phyloP scores from a whole-genome alignment of 371 early-diverging fungal species.

The Apophysomyces ossiformis region DNA sequence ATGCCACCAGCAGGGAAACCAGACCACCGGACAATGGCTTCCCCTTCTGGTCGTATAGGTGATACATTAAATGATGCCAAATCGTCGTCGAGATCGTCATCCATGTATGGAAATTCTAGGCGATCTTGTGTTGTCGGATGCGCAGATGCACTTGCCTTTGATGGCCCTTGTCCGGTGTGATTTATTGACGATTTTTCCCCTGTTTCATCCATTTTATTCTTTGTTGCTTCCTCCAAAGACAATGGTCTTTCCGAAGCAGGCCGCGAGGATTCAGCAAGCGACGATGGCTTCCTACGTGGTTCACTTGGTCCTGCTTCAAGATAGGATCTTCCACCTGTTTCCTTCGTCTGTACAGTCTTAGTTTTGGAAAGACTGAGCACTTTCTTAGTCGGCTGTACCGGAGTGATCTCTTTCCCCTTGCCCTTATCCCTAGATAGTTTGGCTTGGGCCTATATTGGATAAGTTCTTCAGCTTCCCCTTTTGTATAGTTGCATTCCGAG shows the following conservation, averaged over 20 bases:
- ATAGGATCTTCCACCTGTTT: background rate
- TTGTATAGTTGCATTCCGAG: background rate
- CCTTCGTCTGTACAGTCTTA: background rate
- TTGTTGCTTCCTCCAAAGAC: background rate
- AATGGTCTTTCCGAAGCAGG: too few species aligned
- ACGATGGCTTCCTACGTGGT: background rate
- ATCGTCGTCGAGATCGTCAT: constrained; percentile 9
- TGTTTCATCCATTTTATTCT: background rate
- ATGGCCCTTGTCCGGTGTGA: background rate
- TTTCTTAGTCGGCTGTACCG: constrained; percentile 2
- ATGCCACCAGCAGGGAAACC: constrained; percentile 3
- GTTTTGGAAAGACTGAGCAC: constrained; percentile 18
- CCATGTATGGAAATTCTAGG: constrained; percentile 3
- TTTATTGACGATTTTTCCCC: background rate
- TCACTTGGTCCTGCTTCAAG: background rate
- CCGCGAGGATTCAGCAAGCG: background rate
- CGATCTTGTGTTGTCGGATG: constrained; percentile 2
- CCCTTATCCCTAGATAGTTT: constrained; percentile 20
- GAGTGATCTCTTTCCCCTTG: constrained; percentile 19
- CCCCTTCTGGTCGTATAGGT: constrained; percentile 2
- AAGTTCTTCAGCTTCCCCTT: background rate
- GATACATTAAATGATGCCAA: constrained; percentile 8
- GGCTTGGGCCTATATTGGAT: constrained; percentile 10
- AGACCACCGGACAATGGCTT: background rate
- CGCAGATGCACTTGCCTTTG: background rate